These are phyloP conservation scores for Stenocarpella maydis DNA, from an alignment of 2,329 filamentous ascomycete species.

Conservation along the genomic window DNA sequence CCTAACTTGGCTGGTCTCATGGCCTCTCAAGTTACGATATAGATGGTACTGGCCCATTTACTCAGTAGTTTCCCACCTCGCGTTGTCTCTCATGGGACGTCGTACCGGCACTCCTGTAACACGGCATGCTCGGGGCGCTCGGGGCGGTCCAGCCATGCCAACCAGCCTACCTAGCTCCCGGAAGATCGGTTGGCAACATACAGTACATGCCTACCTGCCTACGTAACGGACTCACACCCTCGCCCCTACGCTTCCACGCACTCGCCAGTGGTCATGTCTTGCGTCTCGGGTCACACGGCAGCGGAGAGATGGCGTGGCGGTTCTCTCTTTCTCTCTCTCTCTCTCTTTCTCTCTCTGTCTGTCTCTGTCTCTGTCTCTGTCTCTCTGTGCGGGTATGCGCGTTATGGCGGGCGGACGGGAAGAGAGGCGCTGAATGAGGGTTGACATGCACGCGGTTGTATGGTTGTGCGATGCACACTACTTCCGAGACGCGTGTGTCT, in stretches of 20 bases:
- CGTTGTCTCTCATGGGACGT: not conserved
- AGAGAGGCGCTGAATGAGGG: not conserved
- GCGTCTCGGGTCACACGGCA: not conserved
- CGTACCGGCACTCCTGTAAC: not conserved
- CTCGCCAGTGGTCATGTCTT: not conserved
- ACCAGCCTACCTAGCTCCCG: not conserved
- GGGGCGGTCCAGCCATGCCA: not conserved
- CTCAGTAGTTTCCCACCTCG: not conserved
- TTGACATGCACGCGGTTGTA: not conserved
- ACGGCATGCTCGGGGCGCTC: not conserved
- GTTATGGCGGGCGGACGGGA: not conserved
- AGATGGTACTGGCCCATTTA: not conserved
- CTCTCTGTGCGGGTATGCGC: not conserved
- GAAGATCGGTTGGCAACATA: not conserved
- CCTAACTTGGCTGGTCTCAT: too few relatives aligned
- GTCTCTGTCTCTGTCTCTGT: too few relatives aligned
- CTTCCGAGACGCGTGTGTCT: not conserved
- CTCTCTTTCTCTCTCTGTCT: not conserved
- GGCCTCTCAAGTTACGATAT: too few relatives aligned
- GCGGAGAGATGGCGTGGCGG: not conserved
- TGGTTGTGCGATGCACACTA: too few relatives aligned
- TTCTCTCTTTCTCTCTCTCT: not conserved
- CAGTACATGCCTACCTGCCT: too few relatives aligned
- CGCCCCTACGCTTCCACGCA: too few relatives aligned
- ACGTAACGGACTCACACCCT: not conserved